Evolutionary conservation across 2,329 filamentous ascomycete genomes (phyloP).

Genomic region (Stagonosporopsis cucurbitacearum): DNA sequence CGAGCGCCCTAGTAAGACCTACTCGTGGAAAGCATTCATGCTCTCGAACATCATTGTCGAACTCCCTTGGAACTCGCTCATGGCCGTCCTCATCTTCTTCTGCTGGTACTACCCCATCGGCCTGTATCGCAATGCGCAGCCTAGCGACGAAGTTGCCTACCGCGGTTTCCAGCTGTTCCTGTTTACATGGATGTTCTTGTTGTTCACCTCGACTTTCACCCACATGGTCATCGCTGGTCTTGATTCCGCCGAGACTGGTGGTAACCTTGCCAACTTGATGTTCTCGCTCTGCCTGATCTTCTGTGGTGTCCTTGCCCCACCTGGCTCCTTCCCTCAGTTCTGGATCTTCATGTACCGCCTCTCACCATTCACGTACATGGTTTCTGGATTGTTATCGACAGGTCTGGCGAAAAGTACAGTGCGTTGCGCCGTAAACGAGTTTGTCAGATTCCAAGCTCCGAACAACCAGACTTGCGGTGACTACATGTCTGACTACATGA

Average conservation of each 20-base stretch:
- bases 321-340: constrained; percentile 67
- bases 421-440: constrained; percentile 54
- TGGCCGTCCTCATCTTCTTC: constrained; percentile 77
- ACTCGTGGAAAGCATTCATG: constrained; percentile 86
- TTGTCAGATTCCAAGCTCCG: constrained; percentile 48
- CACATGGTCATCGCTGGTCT: constrained; percentile 78
- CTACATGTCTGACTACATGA: constrained; percentile 54
- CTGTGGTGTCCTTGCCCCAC: constrained; percentile 69
- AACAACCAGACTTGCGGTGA: constrained; percentile 45
- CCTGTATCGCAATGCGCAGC: constrained; percentile 72
- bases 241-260: constrained; percentile 75
- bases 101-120: constrained; percentile 89
- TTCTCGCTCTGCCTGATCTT: constrained; percentile 78
- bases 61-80: constrained; percentile 81
- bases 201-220: constrained; percentile 83
- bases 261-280: constrained; percentile 76
- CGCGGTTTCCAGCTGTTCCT: constrained; percentile 82
- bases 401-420: constrained; percentile 59
- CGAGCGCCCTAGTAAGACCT: constrained; percentile 82
- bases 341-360: constrained; percentile 81
- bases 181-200: constrained; percentile 74
- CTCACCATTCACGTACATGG: constrained; percentile 69
- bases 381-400: constrained; percentile 52
- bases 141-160: constrained; percentile 66
- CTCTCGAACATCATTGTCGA: constrained; percentile 83